phyloP scores from a whole-genome alignment of 495 filamentous ascomycete species.

The Penicillium macrosclerotiorum region DNA sequence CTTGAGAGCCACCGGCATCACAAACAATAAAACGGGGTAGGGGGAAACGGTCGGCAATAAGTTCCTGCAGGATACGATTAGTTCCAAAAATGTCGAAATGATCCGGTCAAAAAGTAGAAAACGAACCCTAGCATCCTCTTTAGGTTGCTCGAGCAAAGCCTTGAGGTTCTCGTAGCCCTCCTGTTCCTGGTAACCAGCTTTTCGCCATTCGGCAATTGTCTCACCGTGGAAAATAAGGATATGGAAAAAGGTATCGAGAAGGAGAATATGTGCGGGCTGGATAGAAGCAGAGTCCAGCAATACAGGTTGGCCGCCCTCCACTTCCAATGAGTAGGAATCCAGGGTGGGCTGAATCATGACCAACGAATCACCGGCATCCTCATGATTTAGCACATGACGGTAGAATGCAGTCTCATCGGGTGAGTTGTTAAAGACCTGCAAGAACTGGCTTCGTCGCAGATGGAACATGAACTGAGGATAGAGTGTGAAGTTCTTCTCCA shows the following conservation, averaged over 20 bases:
- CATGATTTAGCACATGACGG: constrained; percentile 92
- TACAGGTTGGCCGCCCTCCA: constrained; percentile 86
- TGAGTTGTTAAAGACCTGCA: constrained; percentile 99
- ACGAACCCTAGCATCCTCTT: constrained; percentile 92
- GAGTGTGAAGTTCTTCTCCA: constrained; percentile 99
- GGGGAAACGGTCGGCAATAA: constrained; percentile 96
- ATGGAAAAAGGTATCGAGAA: constrained; percentile 99
- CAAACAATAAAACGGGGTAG: constrained; percentile 98
- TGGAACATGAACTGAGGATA: constrained; percentile 99
- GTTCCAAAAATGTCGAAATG: background rate
- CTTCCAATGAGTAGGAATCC: constrained; percentile 95
- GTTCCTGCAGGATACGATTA: constrained; percentile 58
- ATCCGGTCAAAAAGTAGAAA: background rate
- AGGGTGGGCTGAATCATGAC: constrained; percentile 99
- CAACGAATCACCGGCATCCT: constrained; percentile 94
- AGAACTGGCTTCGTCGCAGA: constrained; percentile 90
- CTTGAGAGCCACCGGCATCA: constrained; percentile 96
- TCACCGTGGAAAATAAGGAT: constrained; percentile 99
- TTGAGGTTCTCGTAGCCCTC: constrained; percentile 98
- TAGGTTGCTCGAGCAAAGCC: constrained; percentile 84
- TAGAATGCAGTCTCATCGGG: constrained; percentile 99
- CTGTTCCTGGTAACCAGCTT: constrained; percentile 96
- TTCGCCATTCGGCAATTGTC: constrained; percentile 97
- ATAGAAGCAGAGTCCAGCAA: constrained; percentile 95
- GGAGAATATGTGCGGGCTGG: constrained; percentile 87